phyloP scores from a whole-genome alignment of 2,329 filamentous ascomycete species.

The Hypoxylon sp. region DNA sequence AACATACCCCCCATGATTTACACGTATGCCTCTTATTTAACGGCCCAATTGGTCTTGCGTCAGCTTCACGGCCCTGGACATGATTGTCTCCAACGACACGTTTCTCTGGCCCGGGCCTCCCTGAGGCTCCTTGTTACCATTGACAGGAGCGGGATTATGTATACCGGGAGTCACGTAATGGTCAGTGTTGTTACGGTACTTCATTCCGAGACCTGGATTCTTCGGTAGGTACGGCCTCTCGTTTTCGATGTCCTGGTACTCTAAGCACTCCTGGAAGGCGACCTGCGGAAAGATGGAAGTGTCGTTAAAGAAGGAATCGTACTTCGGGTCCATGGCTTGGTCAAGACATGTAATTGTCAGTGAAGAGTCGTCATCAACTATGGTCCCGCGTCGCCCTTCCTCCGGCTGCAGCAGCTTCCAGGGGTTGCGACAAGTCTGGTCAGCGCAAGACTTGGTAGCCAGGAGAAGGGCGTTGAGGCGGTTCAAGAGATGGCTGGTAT shows the following conservation, averaged over 20 bases:
- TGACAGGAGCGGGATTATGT: background rate
- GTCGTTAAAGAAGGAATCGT: slow-evolving; percentile 16
- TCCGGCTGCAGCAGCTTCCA: slow-evolving; percentile 43
- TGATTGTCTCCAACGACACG: slow-evolving; percentile 5
- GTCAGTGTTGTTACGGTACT: slow-evolving; percentile 3
- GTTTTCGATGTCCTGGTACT: slow-evolving; percentile 15
- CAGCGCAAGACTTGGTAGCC: slow-evolving; percentile 50
- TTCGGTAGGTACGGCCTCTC: slow-evolving; percentile 1
- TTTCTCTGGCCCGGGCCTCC: slow-evolving; percentile 4
- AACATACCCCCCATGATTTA: too few relatives aligned
- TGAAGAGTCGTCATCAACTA: slow-evolving; percentile 11
- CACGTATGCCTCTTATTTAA: background rate
- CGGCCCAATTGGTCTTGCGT: slow-evolving; percentile 6
- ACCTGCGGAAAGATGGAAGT: slow-evolving; percentile 13
- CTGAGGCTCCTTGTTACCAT: background rate
- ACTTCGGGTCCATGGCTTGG: slow-evolving; percentile 25
- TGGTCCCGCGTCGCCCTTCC: background rate
- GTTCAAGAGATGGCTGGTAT: slow-evolving; percentile 25
- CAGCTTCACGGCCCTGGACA: slow-evolving; percentile 1
- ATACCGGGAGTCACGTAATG: background rate
- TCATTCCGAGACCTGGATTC: slow-evolving; percentile 6
- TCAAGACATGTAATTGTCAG: slow-evolving; percentile 21
- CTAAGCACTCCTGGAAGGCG: slow-evolving; percentile 27
- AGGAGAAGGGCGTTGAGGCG: slow-evolving; percentile 50
- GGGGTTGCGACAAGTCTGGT: slow-evolving; percentile 47